These are phyloP conservation scores for Candida ovalis DNA, from an alignment of 805 yeast species.

Conservation along the genomic window DNA sequence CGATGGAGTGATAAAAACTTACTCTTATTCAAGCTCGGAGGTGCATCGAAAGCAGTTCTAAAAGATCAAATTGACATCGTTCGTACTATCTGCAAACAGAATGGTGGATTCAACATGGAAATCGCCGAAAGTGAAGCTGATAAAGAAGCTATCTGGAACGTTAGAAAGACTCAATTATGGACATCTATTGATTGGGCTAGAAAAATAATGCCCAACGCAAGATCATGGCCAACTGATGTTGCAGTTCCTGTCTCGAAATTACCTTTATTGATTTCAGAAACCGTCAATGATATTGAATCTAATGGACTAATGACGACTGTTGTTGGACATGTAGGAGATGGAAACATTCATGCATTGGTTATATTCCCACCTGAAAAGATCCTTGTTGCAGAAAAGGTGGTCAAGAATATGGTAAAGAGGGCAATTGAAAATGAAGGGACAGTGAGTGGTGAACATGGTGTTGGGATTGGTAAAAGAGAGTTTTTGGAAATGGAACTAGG, in stretches of 20 bases:
- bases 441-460: constrained; percentile 82
- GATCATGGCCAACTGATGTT: constrained; percentile 73
- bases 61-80: constrained; percentile 46
- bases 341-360: constrained; percentile 70
- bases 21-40: constrained; percentile 61
- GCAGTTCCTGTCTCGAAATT: constrained; percentile 75
- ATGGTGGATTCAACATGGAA: constrained; percentile 53
- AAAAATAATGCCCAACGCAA: constrained; percentile 34
- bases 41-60: constrained; percentile 32
- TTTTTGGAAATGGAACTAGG: constrained; percentile 63
- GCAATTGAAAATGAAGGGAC: constrained; percentile 75
- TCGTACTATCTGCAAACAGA: constrained; percentile 44
- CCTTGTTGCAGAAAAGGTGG: constrained; percentile 44
- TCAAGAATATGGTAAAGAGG: constrained; percentile 55
- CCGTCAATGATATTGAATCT: constrained; percentile 54
- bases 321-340: constrained; percentile 80
- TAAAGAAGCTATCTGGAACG: constrained; percentile 65
- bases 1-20: constrained; percentile 29
- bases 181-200: constrained; percentile 63
- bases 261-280: constrained; percentile 57
- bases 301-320: constrained; percentile 53
- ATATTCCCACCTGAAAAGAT: constrained; percentile 50
- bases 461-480: constrained; percentile 73
- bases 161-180: constrained; percentile 69
- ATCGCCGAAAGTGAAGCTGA: constrained; percentile 59